Percentiles rank a stretch among this genome's conserved stretches.
Evolutionary conservation across 139 green algal genomes (phyloP).

Genomic region (Tetraselmis striata): DNA sequence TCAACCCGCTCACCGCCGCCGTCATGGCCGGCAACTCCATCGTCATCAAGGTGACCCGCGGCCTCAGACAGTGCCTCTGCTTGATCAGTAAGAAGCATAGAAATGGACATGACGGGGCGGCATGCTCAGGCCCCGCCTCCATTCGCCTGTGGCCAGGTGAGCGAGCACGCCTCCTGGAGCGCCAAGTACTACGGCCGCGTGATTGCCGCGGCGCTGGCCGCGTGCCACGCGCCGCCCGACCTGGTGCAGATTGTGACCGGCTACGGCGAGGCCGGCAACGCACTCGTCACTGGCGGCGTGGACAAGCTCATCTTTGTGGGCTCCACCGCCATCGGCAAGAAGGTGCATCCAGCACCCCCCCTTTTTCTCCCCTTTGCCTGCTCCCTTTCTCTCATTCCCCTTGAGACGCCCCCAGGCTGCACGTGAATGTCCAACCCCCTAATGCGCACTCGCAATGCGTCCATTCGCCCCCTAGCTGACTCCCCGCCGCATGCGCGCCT

Average conservation of each 20-base stretch:
- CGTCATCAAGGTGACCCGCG: constrained; percentile 80
- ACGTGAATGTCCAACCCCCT: no score
- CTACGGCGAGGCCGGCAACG: constrained; percentile 81
- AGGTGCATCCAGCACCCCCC: no score
- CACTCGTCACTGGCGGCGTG: constrained; percentile 75
- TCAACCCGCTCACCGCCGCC: constrained; percentile 90
- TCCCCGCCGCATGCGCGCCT: neutral
- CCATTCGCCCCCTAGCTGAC: no score
- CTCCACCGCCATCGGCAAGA: constrained; percentile 47
- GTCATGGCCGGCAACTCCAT: constrained; percentile 91
- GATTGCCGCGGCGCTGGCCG: constrained; percentile 75
- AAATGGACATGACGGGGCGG: no score
- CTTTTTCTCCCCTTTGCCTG: no score
- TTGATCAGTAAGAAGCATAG: no score
- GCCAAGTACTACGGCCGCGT: constrained; percentile 68
- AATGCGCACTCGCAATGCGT: no score
- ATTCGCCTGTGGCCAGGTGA: constrained; percentile 71
- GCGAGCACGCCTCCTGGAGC: constrained; percentile 87
- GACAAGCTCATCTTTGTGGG: constrained; percentile 93
- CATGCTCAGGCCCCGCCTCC: no score
- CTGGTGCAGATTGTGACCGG: constrained; percentile 93
- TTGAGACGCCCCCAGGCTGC: no score
- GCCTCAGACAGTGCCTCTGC: no score
- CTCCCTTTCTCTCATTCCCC: no score
- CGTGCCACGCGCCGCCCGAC: constrained; percentile 66